Percentiles rank a stretch among this genome's conserved stretches.
Conservation (phyloP, 495 filamentous ascomycete species). For the Xylaria curta region DNA sequence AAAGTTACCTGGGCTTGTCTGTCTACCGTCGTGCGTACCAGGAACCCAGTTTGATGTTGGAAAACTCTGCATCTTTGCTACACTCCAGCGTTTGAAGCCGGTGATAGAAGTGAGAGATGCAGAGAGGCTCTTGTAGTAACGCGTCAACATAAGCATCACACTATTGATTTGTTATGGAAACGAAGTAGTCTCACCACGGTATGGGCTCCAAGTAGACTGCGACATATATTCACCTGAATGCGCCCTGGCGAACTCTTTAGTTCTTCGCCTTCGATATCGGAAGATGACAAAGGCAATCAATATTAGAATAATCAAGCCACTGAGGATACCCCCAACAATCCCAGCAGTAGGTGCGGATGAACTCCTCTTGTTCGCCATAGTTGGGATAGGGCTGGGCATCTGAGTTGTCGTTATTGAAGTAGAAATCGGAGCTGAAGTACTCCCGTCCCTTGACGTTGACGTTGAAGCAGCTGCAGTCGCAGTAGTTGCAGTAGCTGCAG, state of each 20-base stretch:
- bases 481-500: neutral
- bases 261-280: slow-evolving; percentile 17
- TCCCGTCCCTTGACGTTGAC: neutral
- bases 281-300: slow-evolving; percentile 23
- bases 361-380: neutral
- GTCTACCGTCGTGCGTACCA: neutral
- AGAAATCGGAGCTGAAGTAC: neutral
- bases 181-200: neutral
- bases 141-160: neutral
- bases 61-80: neutral
- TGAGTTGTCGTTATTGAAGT: neutral
- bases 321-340: slow-evolving; percentile 28
- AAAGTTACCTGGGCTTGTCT: neutral
- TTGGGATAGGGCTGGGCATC: neutral
- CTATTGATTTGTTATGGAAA: neutral
- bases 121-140: neutral
- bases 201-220: slow-evolving; percentile 14
- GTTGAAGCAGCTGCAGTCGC: neutral
- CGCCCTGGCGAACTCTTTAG: neutral
- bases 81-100: neutral
- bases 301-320: slow-evolving; percentile 8
- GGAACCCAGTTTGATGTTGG: neutral
- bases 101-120: slow-evolving; percentile 15
- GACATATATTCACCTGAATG: neutral
- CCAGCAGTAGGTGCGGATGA: neutral